Evolutionary conservation across 441 rosid genomes (phyloP).

Genomic region (California macrophylla): DNA sequence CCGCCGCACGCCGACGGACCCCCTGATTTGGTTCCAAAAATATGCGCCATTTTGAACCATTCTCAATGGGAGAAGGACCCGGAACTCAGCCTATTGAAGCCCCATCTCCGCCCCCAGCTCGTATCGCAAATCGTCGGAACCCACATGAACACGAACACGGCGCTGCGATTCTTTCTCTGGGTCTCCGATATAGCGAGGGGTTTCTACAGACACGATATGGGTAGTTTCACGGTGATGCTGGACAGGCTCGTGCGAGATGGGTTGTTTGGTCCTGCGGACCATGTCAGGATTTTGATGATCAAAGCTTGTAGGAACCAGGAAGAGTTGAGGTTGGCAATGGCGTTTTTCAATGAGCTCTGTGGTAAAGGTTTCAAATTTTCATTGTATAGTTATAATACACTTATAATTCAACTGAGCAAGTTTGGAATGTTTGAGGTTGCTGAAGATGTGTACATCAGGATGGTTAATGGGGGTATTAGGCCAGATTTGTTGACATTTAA

Average conservation of each 20-base stretch:
- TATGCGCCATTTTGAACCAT: neutral
- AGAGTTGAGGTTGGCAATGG: neutral
- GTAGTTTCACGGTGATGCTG: neutral
- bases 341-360: constrained; percentile 24
- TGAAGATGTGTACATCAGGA: constrained; percentile 28
- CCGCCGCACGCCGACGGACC: too few relatives aligned
- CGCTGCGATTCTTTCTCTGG: neutral
- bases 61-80: neutral
- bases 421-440: constrained; percentile 43
- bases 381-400: constrained; percentile 33
- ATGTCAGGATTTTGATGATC: too few relatives aligned
- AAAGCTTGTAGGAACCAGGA: too few relatives aligned
- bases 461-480: constrained; percentile 36
- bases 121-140: too few relatives aligned
- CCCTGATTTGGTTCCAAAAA: neutral
- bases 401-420: constrained; percentile 47
- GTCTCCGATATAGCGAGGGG: neutral
- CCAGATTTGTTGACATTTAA: constrained; percentile 50
- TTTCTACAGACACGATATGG: too few relatives aligned
- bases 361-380: too few relatives aligned
- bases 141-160: neutral
- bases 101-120: too few relatives aligned
- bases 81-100: neutral
- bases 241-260: neutral
- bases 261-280: too few relatives aligned